Conservation (phyloP, 2,329 filamentous ascomycete genomes). For the Immersiporthe knoxdaviesiana region DNA sequence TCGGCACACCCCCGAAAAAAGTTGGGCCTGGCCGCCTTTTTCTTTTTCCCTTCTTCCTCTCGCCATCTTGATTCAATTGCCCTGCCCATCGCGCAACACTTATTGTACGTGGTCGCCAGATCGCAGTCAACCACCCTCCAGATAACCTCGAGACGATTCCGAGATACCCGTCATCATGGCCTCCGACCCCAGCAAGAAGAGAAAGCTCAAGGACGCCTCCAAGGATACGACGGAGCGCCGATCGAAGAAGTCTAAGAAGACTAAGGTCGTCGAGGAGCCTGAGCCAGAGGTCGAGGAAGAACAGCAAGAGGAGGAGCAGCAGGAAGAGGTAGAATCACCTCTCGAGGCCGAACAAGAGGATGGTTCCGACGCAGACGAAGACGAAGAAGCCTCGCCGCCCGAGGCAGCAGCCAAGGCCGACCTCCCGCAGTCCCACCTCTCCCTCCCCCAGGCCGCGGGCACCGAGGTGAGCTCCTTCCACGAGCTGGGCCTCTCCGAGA, state of each 20-base stretch:
- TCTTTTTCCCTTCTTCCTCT: conserved; percentile 4
- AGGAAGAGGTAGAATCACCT: conserved; percentile 28
- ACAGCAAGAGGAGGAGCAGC: conserved; percentile 18
- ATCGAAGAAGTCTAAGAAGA: conserved; percentile 21
- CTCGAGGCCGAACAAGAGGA: conserved; percentile 32
- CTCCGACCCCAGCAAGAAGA: conserved; percentile 41
- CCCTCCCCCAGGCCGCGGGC: conserved; percentile 60
- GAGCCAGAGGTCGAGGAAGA: conserved; percentile 27
- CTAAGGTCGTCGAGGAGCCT: conserved; percentile 20
- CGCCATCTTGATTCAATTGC: conserved; percentile 6
- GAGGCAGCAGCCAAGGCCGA: conserved; percentile 32
- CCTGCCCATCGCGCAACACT: neutral
- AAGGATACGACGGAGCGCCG: conserved; percentile 30
- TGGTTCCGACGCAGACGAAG: conserved; percentile 28
- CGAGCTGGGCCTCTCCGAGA: conserved; percentile 83
- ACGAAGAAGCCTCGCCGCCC: conserved; percentile 35
- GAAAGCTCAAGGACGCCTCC: conserved; percentile 40
- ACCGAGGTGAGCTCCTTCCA: conserved; percentile 71
- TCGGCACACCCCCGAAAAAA: conserved; percentile 25
- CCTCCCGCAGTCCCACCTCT: conserved; percentile 45
- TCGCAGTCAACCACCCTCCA: neutral
- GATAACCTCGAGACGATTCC: neutral
- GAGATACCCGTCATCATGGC: conserved; percentile 34
- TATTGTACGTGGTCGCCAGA: neutral
- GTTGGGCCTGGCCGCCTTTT: conserved; percentile 19